Evolutionary conservation across 108 stramenopile species (phyloP).

Genomic region (Skeletonema costatum): DNA sequence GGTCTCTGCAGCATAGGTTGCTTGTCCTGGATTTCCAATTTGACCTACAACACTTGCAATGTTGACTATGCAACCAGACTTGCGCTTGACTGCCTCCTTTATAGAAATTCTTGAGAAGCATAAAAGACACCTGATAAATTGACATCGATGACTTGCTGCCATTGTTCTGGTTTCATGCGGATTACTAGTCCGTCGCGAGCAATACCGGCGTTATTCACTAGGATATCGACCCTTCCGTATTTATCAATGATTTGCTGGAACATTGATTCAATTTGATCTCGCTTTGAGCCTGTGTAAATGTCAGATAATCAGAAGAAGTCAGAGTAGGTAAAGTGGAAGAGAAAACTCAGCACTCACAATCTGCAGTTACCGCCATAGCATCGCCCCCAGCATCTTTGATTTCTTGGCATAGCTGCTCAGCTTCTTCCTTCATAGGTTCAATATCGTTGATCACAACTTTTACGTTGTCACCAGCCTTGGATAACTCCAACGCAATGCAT

Average conservation of each 20-base stretch:
- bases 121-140: conserved; percentile 87
- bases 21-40: conserved; percentile 67
- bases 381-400: conserved; percentile 30
- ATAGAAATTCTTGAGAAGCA: conserved; percentile 67
- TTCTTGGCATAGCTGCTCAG: conserved; percentile 22
- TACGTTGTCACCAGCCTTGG: conserved; percentile 54
- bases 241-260: conserved; percentile 53
- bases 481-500: conserved; percentile 61
- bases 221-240: conserved; percentile 46
- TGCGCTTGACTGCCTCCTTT: conserved; percentile 52
- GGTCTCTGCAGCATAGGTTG: conserved; percentile 54
- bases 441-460: conserved; percentile 53
- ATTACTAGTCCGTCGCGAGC: conserved; percentile 57
- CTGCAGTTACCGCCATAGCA: conserved; percentile 49
- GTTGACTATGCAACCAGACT: conserved; percentile 69
- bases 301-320: not conserved
- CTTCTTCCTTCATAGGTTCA: conserved; percentile 32
- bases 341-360: conserved; percentile 17
- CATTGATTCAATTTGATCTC: conserved; percentile 55
- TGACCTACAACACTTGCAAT: conserved; percentile 75
- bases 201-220: conserved; percentile 82
- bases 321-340: not conserved
- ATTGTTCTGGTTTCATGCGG: conserved; percentile 75
- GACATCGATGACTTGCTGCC: conserved; percentile 79
- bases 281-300: conserved; percentile 25